Percentiles rank a stretch among this genome's conserved stretches.
These are phyloP conservation scores for Tephrocybe sp. DNA, from an alignment of 768 basidiomycete species.

Conservation along the genomic window DNA sequence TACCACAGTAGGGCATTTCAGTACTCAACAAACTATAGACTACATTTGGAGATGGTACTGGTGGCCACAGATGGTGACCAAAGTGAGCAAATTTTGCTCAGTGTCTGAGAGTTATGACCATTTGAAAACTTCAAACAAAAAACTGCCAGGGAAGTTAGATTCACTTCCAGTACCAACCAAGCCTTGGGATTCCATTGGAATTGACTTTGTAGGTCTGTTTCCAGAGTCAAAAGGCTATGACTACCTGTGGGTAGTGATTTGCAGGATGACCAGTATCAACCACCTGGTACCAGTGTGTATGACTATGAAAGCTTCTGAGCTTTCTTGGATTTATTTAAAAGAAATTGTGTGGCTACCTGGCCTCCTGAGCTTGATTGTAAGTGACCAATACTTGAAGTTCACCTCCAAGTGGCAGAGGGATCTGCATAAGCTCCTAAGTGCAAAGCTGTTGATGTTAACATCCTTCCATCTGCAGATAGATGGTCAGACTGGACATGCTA, in stretches of 20 bases:
- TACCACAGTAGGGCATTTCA: too few relatives aligned
- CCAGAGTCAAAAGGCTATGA: conserved; percentile 18
- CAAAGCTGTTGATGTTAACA: conserved; percentile 10
- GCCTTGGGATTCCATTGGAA: conserved; percentile 37
- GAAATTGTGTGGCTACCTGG: conserved; percentile 27
- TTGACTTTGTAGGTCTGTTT: conserved; percentile 16
- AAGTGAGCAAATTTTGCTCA: too few relatives aligned
- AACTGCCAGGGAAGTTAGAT: conserved; percentile 29
- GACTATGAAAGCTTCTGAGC: conserved; percentile 12
- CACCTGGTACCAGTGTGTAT: conserved; percentile 30
- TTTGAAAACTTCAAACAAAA: conserved; percentile 17
- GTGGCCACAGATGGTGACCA: too few relatives aligned
- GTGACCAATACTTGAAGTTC: conserved; percentile 35
- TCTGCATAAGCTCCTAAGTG: conserved; percentile 24
- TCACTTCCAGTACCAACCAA: conserved; percentile 23
- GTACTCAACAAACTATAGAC: too few relatives aligned
- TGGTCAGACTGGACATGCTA: conserved; percentile 24
- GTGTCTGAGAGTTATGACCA: too few relatives aligned
- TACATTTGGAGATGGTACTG: too few relatives aligned
- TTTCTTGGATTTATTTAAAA: conserved; percentile 28
- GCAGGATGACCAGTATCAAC: conserved; percentile 29
- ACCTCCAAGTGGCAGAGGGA: conserved; percentile 33
- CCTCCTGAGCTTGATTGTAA: conserved; percentile 21
- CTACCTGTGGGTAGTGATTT: conserved; percentile 32
- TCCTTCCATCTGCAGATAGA: conserved; percentile 18